Evolutionary conservation across 352 stramenopile species (phyloP).

Genomic region (Thalassiosira mediterranea): DNA sequence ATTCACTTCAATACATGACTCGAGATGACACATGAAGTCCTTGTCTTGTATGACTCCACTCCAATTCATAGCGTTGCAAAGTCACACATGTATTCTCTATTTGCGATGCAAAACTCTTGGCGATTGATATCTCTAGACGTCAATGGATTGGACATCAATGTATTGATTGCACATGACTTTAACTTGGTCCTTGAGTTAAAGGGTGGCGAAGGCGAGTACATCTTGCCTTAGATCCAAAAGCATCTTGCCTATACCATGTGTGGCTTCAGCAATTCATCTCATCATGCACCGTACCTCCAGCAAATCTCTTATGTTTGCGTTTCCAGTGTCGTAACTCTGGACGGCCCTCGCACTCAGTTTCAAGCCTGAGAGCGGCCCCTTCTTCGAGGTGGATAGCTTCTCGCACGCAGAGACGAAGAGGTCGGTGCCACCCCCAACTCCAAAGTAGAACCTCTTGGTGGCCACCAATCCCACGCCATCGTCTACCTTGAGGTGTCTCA

Average conservation of each 20-base stretch:
- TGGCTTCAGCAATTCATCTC: slow-evolving; percentile 14
- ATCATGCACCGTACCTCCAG: slow-evolving; percentile 40
- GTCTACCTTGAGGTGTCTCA: slow-evolving; percentile 60
- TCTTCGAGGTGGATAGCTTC: slow-evolving; percentile 11
- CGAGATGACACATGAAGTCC: not conserved
- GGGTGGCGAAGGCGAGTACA: too few relatives aligned
- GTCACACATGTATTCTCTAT: not conserved
- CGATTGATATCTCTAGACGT: not conserved
- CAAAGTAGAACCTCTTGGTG: slow-evolving; percentile 84
- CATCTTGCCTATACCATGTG: not conserved
- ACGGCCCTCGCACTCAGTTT: slow-evolving; percentile 41
- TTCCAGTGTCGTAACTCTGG: slow-evolving; percentile 66
- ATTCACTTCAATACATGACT: not conserved
- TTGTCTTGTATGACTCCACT: not conserved
- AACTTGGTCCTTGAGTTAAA: not conserved
- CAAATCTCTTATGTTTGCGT: slow-evolving; percentile 79
- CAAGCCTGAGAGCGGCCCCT: not conserved
- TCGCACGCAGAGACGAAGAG: slow-evolving; percentile 37
- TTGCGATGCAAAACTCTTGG: not conserved
- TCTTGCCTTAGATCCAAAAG: too few relatives aligned
- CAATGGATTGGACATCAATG: not conserved
- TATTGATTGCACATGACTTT: not conserved
- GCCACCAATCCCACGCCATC: slow-evolving; percentile 67
- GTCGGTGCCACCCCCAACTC: slow-evolving; percentile 73
- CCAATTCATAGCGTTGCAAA: not conserved